Percentiles rank a stretch among this genome's conserved stretches.
Conservation (phyloP, 176 grass and related monocot species). For the Triticum urartu region DNA sequence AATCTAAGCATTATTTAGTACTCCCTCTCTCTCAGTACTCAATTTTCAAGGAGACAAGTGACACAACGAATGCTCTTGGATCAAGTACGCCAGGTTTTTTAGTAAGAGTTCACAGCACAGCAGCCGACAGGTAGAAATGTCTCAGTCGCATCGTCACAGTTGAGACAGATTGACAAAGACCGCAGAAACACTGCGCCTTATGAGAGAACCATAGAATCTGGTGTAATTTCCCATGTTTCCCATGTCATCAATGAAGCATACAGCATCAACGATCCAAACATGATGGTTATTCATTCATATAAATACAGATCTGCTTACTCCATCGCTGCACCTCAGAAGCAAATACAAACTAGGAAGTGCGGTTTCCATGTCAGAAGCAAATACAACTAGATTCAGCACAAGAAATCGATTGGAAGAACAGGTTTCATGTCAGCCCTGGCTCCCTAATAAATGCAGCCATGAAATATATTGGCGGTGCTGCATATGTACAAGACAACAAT, state of each 20-base stretch:
- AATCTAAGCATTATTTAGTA: no score
- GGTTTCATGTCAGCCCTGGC: constrained; percentile 1
- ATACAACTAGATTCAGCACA: constrained; percentile 21
- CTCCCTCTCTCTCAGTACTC: no score
- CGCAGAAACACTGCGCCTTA: neutral
- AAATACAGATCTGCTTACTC: constrained; percentile 17
- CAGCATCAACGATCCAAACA: neutral
- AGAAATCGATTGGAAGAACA: constrained; percentile 21
- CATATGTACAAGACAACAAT: constrained; percentile 44
- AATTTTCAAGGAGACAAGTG: no score
- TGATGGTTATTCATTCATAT: constrained; percentile 19
- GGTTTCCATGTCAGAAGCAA: neutral
- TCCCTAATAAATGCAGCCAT: constrained; percentile 28
- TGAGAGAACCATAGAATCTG: neutral
- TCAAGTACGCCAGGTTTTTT: no score
- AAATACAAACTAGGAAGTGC: constrained; percentile 3
- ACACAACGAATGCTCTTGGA: no score
- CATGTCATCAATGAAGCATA: neutral
- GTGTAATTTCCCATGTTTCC: neutral
- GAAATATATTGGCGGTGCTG: constrained; percentile 37
- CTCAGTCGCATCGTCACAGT: neutral
- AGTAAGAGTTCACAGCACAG: neutral
- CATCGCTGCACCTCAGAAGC: neutral
- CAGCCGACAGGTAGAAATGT: neutral
- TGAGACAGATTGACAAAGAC: neutral